Evolutionary conservation across 2,329 filamentous ascomycete genomes (phyloP).

Genomic region (Microcyclosporella mali): DNA sequence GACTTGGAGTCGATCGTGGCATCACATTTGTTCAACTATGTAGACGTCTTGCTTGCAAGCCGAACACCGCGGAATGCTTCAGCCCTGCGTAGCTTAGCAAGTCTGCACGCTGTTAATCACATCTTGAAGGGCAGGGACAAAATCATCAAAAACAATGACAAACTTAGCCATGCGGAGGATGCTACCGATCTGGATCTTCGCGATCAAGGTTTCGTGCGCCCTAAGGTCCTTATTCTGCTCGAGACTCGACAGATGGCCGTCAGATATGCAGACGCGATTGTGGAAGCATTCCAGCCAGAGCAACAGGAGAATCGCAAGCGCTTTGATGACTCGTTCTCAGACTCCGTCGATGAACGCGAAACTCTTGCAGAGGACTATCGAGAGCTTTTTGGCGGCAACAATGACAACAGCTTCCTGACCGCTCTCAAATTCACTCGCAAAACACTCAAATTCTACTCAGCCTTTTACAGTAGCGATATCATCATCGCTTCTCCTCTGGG

Average conservation of each 20-base stretch:
- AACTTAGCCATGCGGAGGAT: slow-evolving; percentile 55
- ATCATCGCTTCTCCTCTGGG: slow-evolving; percentile 87
- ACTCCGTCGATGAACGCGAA: slow-evolving; percentile 55
- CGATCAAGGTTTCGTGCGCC: slow-evolving; percentile 92
- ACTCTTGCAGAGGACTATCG: slow-evolving; percentile 81
- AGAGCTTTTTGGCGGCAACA: slow-evolving; percentile 86
- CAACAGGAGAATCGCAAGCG: slow-evolving; percentile 93
- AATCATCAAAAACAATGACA: slow-evolving; percentile 87
- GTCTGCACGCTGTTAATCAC: slow-evolving; percentile 84
- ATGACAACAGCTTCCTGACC: slow-evolving; percentile 93
- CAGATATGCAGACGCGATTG: slow-evolving; percentile 69
- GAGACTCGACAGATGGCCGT: slow-evolving; percentile 84
- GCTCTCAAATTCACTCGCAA: slow-evolving; percentile 97
- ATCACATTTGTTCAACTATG: slow-evolving; percentile 71
- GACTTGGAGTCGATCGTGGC: slow-evolving; percentile 59
- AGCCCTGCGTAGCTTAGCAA: slow-evolving; percentile 63
- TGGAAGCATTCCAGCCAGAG: slow-evolving; percentile 69
- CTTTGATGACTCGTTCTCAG: slow-evolving; percentile 76
- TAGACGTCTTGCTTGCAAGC: slow-evolving; percentile 70
- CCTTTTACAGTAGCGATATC: slow-evolving; percentile 95
- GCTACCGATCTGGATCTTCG: slow-evolving; percentile 61
- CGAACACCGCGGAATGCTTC: slow-evolving; percentile 64
- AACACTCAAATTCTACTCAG: slow-evolving; percentile 87
- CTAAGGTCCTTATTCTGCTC: slow-evolving; percentile 84
- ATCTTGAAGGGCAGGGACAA: slow-evolving; percentile 87